phyloP scores from a whole-genome alignment of 768 basidiomycete species.

The Amanita subjunquillea region DNA sequence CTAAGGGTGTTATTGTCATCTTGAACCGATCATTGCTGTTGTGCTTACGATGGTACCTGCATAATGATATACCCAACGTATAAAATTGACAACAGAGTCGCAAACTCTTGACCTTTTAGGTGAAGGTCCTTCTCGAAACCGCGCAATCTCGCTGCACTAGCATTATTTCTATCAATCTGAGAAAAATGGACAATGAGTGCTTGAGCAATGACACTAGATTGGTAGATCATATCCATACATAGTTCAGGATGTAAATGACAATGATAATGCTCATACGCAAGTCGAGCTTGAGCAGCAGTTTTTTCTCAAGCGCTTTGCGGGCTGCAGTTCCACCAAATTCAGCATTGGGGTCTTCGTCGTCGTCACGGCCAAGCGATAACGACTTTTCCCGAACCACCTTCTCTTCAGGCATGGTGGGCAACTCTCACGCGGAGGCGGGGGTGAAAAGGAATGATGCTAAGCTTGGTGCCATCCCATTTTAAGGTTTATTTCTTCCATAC shows the following conservation, averaged over 20 bases:
- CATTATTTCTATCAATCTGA: conserved; percentile 73
- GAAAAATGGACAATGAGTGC: background rate
- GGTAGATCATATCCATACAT: conserved; percentile 16
- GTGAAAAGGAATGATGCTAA: background rate
- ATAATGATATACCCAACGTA: conserved; percentile 70
- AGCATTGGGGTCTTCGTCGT: conserved; percentile 19
- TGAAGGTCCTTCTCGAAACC: conserved; percentile 64
- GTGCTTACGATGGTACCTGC: conserved; percentile 67
- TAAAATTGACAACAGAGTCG: conserved; percentile 56
- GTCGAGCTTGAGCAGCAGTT: conserved; percentile 45
- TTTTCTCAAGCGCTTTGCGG: conserved; percentile 38
- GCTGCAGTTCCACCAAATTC: conserved; percentile 39
- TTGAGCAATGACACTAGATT: background rate
- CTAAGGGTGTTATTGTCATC: conserved; percentile 21
- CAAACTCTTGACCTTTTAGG: conserved; percentile 50
- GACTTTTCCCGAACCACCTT: background rate
- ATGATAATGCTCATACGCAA: conserved; percentile 44
- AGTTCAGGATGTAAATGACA: conserved; percentile 42
- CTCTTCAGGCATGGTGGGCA: background rate
- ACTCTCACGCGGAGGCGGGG: background rate
- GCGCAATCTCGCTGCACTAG: conserved; percentile 61
- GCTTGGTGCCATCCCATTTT: background rate
- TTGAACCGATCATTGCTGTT: background rate
- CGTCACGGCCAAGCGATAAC: background rate
- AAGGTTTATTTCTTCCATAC: background rate